Percentiles rank a stretch among this genome's conserved stretches.
phyloP scores from a whole-genome alignment of 768 basidiomycete genomes.

The Pisolithus microcarpus region DNA sequence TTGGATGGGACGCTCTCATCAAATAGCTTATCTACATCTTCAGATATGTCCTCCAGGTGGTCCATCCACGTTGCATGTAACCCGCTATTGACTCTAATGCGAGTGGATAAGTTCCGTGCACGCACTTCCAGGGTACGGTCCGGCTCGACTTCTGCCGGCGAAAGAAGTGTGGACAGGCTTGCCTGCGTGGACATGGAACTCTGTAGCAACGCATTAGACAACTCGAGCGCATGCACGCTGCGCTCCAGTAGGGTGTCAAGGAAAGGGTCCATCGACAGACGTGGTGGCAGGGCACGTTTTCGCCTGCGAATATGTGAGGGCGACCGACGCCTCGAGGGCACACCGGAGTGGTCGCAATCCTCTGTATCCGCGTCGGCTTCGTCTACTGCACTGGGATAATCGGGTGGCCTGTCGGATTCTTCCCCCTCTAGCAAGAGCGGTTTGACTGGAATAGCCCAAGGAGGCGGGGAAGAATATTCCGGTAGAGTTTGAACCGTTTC shows the following conservation, averaged over 20 bases:
- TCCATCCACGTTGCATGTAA: conserved; percentile 55
- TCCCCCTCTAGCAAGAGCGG: conserved; percentile 20
- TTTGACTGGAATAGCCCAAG: conserved; percentile 11
- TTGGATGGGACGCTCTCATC: conserved; percentile 9
- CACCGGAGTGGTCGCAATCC: conserved; percentile 15
- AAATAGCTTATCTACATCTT: conserved; percentile 56
- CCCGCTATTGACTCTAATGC: conserved; percentile 40
- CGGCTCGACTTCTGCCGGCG: conserved; percentile 33
- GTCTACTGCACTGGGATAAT: conserved; percentile 71
- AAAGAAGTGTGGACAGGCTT: conserved; percentile 42
- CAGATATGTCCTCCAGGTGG: conserved; percentile 58
- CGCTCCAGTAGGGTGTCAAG: conserved; percentile 75
- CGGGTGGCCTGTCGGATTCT: conserved; percentile 59
- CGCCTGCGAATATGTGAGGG: conserved; percentile 17
- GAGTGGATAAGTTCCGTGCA: conserved; percentile 45
- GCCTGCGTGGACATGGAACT: conserved; percentile 69
- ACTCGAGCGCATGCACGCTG: conserved; percentile 78
- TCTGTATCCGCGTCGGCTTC: conserved; percentile 70
- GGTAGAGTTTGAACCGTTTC: conserved; percentile 65
- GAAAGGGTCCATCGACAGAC: conserved; percentile 39
- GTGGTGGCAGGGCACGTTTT: conserved; percentile 21
- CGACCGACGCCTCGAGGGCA: conserved; percentile 29
- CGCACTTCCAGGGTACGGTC: conserved; percentile 43
- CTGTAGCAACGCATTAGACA: conserved; percentile 75
- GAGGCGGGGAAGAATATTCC: conserved; percentile 45